phyloP scores from a whole-genome alignment of 208 protist genomes.

The Vickermania ingenoplastis region DNA sequence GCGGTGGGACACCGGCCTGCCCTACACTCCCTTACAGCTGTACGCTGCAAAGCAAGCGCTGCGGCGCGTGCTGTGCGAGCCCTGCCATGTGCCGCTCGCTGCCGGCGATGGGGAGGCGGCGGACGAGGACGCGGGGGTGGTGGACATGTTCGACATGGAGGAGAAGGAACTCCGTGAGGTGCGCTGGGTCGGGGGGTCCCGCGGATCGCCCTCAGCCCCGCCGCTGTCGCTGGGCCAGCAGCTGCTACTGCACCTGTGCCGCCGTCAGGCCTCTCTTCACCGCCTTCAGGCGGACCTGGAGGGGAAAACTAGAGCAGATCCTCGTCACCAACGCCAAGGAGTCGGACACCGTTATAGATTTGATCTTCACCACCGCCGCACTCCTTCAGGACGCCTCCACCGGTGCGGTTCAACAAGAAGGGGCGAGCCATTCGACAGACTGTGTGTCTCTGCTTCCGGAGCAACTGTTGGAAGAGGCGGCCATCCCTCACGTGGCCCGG shows the following conservation, averaged over 20 bases:
- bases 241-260: constrained; percentile 61
- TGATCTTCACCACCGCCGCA: constrained; percentile 38
- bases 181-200: background rate
- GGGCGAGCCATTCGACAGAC: no score
- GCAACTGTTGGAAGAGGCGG: constrained; percentile 4
- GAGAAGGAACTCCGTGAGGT: constrained; percentile 4
- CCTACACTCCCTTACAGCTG: constrained; percentile 13
- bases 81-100: constrained; percentile 17
- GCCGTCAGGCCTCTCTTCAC: constrained; percentile 51
- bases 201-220: background rate
- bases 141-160: constrained; percentile 11
- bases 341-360: constrained; percentile 63
- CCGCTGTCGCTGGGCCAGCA: constrained; percentile 42
- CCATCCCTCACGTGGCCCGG: constrained; percentile 19
- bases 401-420: no score
- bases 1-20: constrained; percentile 22
- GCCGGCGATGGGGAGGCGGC: background rate
- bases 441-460: no score
- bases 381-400: constrained; percentile 11
- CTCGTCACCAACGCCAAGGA: constrained; percentile 49
- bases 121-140: constrained; percentile 6
- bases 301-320: constrained; percentile 49
- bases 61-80: constrained; percentile 17
- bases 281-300: constrained; percentile 57
- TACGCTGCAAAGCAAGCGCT: constrained; percentile 10